Base-by-base conservation (phyloP, 2,329 filamentous ascomycete genomes). In the Ophiostoma novo-ulmi region DNA sequence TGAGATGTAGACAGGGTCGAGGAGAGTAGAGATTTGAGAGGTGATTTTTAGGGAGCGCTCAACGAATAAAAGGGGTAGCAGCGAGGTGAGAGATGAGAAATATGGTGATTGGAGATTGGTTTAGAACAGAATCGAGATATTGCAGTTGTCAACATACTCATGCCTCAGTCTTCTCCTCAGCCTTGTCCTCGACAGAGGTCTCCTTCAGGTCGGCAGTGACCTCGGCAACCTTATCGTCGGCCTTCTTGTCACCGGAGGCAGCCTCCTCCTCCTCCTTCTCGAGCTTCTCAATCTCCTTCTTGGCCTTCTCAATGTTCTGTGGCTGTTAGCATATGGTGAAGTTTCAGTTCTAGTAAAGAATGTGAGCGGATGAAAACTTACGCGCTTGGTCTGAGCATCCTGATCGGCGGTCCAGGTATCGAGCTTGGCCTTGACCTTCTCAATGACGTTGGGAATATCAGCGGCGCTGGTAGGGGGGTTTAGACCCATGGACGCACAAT, bases 381-480 rank as follows among this genome's bases (percentile, higher is more conserved):
- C 95, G 83, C 92, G 91, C 79, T 95, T 88, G 26, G 95, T 99
- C 85, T 97, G 93, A 74, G 87, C 85, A 71, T 90, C 88, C 84
- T 98, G 95, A 81, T 97, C 91, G 69, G 87, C 84, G 85, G 97
- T 97, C 93, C 94, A 99, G 81, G 91, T 85, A 39, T 89, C 89
- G 69, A 98, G 85, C 87, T 98, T 98, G 78, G 88, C 91, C 82
- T 94, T 93, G 77, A 98, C 87, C 85, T 97, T 94, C 84, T 97
- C 93, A 66, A 92, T 83, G 17, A 91, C 88, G 72, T 84, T 84
- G 36, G 94, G 89, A 17, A 98, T 89, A 76, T 97, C 94, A 70
- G 89, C 85, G 77, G 93, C 88, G 80, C 88, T 91, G 86, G 94
- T 93, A 41, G 95, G 95, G 69, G 94, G 91, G 72, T 97, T 90